Base-by-base conservation (phyloP, 2,329 filamentous ascomycete species). In the Fusarium nygamai region DNA sequence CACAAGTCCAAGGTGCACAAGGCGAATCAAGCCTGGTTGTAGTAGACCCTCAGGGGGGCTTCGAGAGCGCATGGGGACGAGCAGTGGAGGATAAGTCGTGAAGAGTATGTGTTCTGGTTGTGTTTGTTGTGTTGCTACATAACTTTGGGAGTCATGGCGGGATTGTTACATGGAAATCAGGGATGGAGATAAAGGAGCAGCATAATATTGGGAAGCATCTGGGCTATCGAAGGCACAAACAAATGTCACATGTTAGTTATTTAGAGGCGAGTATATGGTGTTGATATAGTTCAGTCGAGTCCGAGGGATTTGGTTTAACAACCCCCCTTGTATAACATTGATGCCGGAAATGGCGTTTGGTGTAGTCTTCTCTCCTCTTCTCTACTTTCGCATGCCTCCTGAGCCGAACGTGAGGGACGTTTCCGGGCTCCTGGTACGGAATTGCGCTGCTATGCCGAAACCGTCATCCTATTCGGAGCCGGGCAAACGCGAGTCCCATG, bases 51-150 rank as follows among this genome's bases (percentile, higher is more conserved):
- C 79, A 85, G 65, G 83, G 82, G 56, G 86, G 85, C 8, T 90
- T 94, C 76, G 92, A 94, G 81, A 90, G 85, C 74, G 92, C 91
- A 3, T 94, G 92, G 92, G 91, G 88, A 58, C 90, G 91, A 81
- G 92, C 92, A 22, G 69, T 78, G 14, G 80, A 81, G 54, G 74
- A 71, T n/a, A 77, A 77, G 48, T 72, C 73, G 67, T 81, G 67
- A 74, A 51, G 43, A 54, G 36, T 38, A 51, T 61, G 27, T 29
- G n/a, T 60, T 51, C 33, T 29, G n/a, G 31, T 14, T 48, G 31
- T 50, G 31, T 61, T 64, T 51, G 46, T 48, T 46, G 48, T 70
- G 58, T 50, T 76, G 57, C 62, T 71, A 60, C 47, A 71, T 50
- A 71, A 61, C 34, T 67, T 67, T 53, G 31, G 64, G 68, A 62